Evolutionary conservation across 441 rosid genomes (phyloP).

Genomic region (Euphorbia corollata): DNA sequence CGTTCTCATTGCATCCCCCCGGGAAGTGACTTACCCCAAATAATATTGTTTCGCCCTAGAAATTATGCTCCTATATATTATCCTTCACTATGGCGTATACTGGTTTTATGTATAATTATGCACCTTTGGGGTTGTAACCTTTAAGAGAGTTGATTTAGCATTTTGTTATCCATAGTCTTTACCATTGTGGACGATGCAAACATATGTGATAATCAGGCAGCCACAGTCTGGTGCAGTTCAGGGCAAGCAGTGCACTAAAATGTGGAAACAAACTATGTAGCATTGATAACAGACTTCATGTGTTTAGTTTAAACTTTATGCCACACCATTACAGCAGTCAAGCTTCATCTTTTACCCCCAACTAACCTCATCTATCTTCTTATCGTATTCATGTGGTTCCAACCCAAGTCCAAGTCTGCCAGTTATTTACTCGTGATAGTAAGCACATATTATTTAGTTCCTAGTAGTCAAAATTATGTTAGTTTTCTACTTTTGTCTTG

Average conservation of each 20-base stretch:
- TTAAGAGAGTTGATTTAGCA: slow-evolving; percentile 2
- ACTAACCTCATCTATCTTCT: too few relatives aligned
- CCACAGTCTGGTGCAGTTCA: neutral
- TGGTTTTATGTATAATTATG: neutral
- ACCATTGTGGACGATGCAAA: neutral
- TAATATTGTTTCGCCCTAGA: neutral
- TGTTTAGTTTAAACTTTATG: neutral
- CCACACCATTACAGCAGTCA: neutral
- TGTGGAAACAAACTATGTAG: neutral
- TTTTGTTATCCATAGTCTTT: neutral
- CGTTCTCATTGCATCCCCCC: neutral
- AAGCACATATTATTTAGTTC: neutral
- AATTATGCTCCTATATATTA: too few relatives aligned
- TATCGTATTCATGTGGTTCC: neutral
- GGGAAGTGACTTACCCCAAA: neutral
- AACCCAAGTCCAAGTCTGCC: neutral
- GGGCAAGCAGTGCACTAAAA: neutral
- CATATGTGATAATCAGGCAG: neutral
- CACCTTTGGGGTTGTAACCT: neutral
- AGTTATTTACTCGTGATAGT: neutral
- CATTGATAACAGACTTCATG: neutral
- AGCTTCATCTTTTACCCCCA: neutral
- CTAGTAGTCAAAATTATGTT: neutral
- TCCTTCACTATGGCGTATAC: neutral
- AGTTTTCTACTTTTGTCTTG: neutral